phyloP scores from a whole-genome alignment of 306 rosid species.

The Carpinus fangiana region DNA sequence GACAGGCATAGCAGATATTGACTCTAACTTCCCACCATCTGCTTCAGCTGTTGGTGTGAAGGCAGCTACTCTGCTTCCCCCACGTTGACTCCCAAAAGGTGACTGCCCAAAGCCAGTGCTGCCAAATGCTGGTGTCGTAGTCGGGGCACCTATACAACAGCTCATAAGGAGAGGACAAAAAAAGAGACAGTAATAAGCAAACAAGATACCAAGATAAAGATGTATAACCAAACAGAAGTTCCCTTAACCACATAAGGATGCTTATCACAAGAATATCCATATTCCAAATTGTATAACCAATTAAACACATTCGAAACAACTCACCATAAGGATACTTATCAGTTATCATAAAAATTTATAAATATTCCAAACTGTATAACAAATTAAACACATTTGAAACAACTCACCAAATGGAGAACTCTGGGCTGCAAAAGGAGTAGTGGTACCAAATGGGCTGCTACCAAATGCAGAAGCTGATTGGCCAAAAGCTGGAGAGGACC shows the following conservation, averaged over 20 bases:
- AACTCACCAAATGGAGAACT: conserved; percentile 83
- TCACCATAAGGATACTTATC: not conserved
- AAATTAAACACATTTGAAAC: not conserved
- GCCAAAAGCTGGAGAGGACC: conserved; percentile 64
- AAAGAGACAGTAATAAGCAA: conserved; percentile 8
- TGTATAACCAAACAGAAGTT: not conserved
- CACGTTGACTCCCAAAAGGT: conserved; percentile 76
- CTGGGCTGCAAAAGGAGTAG: conserved; percentile 74
- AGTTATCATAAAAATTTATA: not conserved
- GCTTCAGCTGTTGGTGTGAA: conserved; percentile 78
- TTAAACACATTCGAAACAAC: not conserved
- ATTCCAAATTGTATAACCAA: not conserved
- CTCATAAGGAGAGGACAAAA: conserved; percentile 2
- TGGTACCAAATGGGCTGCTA: conserved; percentile 63
- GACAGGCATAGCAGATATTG: conserved; percentile 89
- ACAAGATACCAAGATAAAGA: conserved; percentile 1
- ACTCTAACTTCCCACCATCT: conserved; percentile 66
- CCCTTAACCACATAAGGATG: not conserved
- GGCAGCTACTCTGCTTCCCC: conserved; percentile 75
- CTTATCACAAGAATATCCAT: not conserved
- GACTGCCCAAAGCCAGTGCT: conserved; percentile 65
- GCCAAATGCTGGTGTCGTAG: conserved; percentile 62
- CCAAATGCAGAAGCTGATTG: conserved; percentile 77
- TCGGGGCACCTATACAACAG: conserved; percentile 59
- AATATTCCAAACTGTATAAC: not conserved